Conservation (phyloP, 2,329 filamentous ascomycete species). For the Ophiosphaerella korrae region DNA sequence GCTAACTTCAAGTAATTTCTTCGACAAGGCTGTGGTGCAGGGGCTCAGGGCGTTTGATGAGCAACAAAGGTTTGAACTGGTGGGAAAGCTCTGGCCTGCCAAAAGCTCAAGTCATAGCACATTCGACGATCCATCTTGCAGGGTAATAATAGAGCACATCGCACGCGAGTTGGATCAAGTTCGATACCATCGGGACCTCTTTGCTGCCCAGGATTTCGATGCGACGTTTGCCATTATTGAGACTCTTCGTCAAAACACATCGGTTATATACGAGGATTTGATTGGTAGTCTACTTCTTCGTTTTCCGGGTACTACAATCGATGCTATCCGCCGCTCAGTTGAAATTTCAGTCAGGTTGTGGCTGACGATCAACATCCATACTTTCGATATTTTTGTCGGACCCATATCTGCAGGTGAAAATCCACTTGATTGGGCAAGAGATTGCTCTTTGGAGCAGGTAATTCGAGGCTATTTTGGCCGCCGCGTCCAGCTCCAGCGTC, state of each 20-base stretch:
- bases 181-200: slow-evolving; percentile 2
- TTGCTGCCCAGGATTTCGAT: slow-evolving; percentile 6
- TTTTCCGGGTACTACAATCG: background rate
- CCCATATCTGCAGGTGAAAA: slow-evolving; percentile 7
- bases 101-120: background rate
- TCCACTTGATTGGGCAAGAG: slow-evolving; percentile 9
- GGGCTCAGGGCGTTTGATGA: background rate
- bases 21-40: slow-evolving; percentile 1
- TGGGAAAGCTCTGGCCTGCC: background rate
- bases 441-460: slow-evolving; percentile 4
- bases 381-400: slow-evolving; percentile 6
- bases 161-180: slow-evolving; percentile 4
- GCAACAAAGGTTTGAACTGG: background rate
- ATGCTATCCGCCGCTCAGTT: slow-evolving; percentile 9
- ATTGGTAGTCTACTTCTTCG: background rate
- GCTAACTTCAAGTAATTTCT: background rate
- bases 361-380: slow-evolving; percentile 16
- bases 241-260: background rate
- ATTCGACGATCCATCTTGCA: slow-evolving; percentile 1
- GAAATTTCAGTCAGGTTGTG: slow-evolving; percentile 15
- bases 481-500: background rate
- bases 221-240: slow-evolving; percentile 1
- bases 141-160: slow-evolving; percentile 3
- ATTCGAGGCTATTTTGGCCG: slow-evolving; percentile 2
- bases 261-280: background rate